A percentile compares a stretch with the other conserved stretches of the same genome.
phyloP scores from a whole-genome alignment of 148 eudicot genomes.

The Amaranthus hypochondriacus region DNA sequence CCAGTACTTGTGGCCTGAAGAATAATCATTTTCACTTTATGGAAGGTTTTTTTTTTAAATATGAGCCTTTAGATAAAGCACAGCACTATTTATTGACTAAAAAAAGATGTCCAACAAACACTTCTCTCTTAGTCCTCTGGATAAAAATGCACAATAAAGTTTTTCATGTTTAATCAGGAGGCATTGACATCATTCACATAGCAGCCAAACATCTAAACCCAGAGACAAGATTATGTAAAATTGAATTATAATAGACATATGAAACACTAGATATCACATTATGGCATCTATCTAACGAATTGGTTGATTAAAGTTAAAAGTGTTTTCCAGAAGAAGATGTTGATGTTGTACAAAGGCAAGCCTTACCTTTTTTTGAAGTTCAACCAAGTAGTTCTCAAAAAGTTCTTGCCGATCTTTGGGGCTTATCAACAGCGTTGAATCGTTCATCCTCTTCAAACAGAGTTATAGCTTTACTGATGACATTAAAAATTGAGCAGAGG shows the following conservation, averaged over 20 bases:
- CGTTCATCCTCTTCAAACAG: conserved; percentile 93
- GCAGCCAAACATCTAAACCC: neutral
- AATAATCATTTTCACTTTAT: neutral
- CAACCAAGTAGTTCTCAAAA: conserved; percentile 75
- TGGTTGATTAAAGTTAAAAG: neutral
- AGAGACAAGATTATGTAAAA: neutral
- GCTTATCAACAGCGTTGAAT: conserved; percentile 83
- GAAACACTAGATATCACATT: neutral
- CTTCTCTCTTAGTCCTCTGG: neutral
- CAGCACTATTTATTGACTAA: neutral
- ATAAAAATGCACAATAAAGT: neutral
- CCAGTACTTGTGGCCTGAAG: neutral
- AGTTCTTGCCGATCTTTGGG: conserved; percentile 90
- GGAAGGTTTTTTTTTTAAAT: neutral
- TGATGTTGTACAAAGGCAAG: neutral
- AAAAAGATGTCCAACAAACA: neutral
- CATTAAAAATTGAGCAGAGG: conserved; percentile 10
- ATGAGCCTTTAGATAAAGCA: neutral
- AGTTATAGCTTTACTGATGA: conserved; percentile 74
- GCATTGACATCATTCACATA: neutral
- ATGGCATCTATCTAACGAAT: neutral
- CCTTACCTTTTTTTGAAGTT: conserved; percentile 80
- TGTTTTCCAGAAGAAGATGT: neutral
- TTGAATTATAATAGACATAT: too few species aligned
- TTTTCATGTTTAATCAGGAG: neutral